Percentiles rank a stretch among this genome's conserved stretches.
Evolutionary conservation across 192 early-diverging fungal genomes (phyloP).

Genomic region (Entophlyctis helioformis): DNA sequence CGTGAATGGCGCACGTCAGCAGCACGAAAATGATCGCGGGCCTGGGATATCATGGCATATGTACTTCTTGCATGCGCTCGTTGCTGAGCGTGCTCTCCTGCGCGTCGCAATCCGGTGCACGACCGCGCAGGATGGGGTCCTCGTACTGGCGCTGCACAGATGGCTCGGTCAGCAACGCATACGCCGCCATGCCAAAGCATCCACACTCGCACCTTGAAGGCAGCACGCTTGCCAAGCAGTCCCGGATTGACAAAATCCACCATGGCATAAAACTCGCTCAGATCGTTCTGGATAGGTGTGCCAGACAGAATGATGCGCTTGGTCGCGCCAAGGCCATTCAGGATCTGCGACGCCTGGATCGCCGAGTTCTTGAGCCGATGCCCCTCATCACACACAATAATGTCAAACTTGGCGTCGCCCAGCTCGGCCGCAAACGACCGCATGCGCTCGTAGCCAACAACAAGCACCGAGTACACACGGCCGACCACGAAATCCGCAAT

Average conservation of each 20-base stretch:
- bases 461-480: slow-evolving; percentile 12
- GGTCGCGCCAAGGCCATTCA: slow-evolving; percentile 8
- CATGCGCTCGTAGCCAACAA: slow-evolving; percentile 6
- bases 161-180: too few relatives aligned
- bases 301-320: slow-evolving; percentile 33
- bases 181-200: too few relatives aligned
- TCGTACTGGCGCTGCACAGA: slow-evolving; percentile 19
- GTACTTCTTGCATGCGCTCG: too few relatives aligned
- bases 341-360: slow-evolving; percentile 13
- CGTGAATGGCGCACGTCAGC: too few relatives aligned
- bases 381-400: slow-evolving; percentile 32
- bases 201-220: slow-evolving; percentile 2
- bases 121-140: slow-evolving; percentile 27
- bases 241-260: slow-evolving; percentile 67
- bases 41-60: too few relatives aligned
- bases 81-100: too few relatives aligned
- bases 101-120: too few relatives aligned
- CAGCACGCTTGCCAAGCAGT: neutral
- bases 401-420: slow-evolving; percentile 11
- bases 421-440: slow-evolving; percentile 8
- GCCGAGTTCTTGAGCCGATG: slow-evolving; percentile 30
- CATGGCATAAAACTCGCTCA: slow-evolving; percentile 62
- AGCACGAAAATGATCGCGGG: too few relatives aligned
- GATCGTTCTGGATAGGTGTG: slow-evolving; percentile 45
- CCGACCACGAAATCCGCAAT: slow-evolving; percentile 13